A percentile compares a stretch with the other conserved stretches of the same genome.
These are phyloP conservation scores for Hypericum perforatum DNA, from an alignment of 345 rosid species.

Conservation along the genomic window DNA sequence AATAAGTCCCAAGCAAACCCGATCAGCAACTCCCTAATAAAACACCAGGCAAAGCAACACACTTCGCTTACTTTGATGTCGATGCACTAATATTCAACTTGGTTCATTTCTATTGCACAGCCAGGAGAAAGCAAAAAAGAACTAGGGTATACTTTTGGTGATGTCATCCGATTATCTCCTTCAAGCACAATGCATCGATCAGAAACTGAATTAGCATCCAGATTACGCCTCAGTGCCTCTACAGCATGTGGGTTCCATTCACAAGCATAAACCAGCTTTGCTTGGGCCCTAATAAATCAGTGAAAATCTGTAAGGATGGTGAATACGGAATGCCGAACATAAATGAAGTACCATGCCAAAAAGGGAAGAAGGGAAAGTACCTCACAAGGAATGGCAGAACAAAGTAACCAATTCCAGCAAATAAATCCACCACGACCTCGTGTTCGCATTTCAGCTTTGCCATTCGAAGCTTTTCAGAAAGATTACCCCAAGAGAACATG, in stretches of 20 bases:
- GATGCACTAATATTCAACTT: background rate
- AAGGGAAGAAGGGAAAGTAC: slow-evolving; percentile 22
- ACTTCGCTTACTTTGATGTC: background rate
- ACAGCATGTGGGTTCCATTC: slow-evolving; percentile 93
- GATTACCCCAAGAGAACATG: slow-evolving; percentile 99
- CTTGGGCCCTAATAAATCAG: slow-evolving; percentile 59
- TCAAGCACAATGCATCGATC: slow-evolving; percentile 70
- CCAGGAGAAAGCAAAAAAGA: background rate
- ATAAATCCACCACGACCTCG: slow-evolving; percentile 72
- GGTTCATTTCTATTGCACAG: slow-evolving; percentile 4
- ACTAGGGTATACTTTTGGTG: slow-evolving; percentile 48
- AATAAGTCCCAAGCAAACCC: slow-evolving; percentile 86
- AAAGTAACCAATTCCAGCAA: slow-evolving; percentile 93
- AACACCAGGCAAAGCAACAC: slow-evolving; percentile 2
- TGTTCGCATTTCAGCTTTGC: slow-evolving; percentile 47
- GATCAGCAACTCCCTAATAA: slow-evolving; percentile 71
- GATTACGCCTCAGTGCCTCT: slow-evolving; percentile 65
- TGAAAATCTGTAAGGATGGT: background rate
- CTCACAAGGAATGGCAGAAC: slow-evolving; percentile 84
- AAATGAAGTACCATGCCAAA: slow-evolving; percentile 1
- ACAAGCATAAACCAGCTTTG: slow-evolving; percentile 77
- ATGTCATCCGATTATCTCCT: slow-evolving; percentile 71
- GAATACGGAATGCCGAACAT: background rate
- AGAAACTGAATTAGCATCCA: slow-evolving; percentile 58
- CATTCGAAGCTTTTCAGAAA: slow-evolving; percentile 92